These are phyloP conservation scores for Fusarium floridanum DNA, from an alignment of 2,329 filamentous ascomycete genomes.

Conservation along the genomic window DNA sequence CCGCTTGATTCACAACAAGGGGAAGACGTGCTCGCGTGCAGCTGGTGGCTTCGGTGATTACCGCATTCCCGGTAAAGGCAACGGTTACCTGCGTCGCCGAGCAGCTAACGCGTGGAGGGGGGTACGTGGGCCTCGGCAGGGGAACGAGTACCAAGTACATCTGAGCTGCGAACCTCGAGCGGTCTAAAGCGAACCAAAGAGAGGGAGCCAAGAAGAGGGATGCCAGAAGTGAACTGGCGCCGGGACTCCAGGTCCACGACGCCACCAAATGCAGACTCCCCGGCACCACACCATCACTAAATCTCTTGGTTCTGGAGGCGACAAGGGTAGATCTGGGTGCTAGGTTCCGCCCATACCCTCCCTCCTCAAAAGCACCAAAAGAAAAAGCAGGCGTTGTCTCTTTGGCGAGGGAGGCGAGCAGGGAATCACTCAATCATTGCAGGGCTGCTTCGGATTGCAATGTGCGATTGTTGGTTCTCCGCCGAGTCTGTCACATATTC, in stretches of 20 bases:
- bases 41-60: slow-evolving; percentile 31
- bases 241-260: slow-evolving; percentile 19
- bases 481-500: slow-evolving; percentile 30
- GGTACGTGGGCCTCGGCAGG: slow-evolving; percentile 23
- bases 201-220: background rate
- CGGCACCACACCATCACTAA: slow-evolving; percentile 30
- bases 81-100: slow-evolving; percentile 10
- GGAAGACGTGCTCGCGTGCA: slow-evolving; percentile 34
- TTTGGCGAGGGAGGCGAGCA: slow-evolving; percentile 21
- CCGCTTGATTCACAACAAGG: slow-evolving; percentile 22
- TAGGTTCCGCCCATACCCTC: slow-evolving; percentile 17
- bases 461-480: slow-evolving; percentile 2
- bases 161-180: background rate
- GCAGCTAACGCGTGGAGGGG: slow-evolving; percentile 20
- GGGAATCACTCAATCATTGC: slow-evolving; percentile 10
- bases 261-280: slow-evolving; percentile 35
- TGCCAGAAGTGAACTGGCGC: slow-evolving; percentile 10
- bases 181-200: background rate
- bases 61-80: slow-evolving; percentile 35
- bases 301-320: slow-evolving; percentile 19
- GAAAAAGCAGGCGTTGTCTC: slow-evolving; percentile 4
- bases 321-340: slow-evolving; percentile 34
- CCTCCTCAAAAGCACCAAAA: background rate
- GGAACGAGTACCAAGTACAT: slow-evolving; percentile 28
- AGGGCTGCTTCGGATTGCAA: slow-evolving; percentile 1